Conservation (phyloP, 1,139 yeast species). For the Candida labiduridarum region DNA sequence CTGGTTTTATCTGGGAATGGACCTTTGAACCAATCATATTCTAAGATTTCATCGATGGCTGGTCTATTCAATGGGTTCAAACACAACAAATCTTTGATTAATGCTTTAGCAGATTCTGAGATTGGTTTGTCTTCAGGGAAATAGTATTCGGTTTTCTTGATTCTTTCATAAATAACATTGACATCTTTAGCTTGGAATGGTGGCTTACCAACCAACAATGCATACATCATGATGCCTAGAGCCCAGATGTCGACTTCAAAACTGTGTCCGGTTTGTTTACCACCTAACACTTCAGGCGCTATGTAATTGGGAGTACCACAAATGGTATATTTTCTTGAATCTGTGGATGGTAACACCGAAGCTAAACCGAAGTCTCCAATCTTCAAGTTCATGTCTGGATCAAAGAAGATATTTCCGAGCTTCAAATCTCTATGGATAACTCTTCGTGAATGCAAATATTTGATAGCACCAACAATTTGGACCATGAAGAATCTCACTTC, state of each 20-base stretch:
- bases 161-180: constrained; percentile 88
- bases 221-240: constrained; percentile 92
- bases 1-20: constrained; percentile 78
- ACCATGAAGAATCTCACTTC: constrained; percentile 91
- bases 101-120: constrained; percentile 68
- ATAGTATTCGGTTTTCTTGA: constrained; percentile 76
- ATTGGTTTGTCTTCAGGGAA: constrained; percentile 79
- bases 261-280: constrained; percentile 86
- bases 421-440: constrained; percentile 97
- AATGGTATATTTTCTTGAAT: constrained; percentile 83
- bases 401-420: constrained; percentile 91
- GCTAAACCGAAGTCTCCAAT: constrained; percentile 98
- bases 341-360: constrained; percentile 68
- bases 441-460: constrained; percentile 86
- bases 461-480: constrained; percentile 91
- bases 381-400: constrained; percentile 87
- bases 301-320: constrained; percentile 99
- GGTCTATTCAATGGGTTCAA: constrained; percentile 86
- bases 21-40: constrained; percentile 84
- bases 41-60: constrained; percentile 72
- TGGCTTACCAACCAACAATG: constrained; percentile 88
- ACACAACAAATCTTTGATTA: constrained; percentile 73
- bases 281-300: constrained; percentile 94
- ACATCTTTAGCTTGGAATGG: constrained; percentile 98
- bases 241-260: constrained; percentile 98